A percentile compares a stretch with the other conserved stretches of the same genome.
Conservation (phyloP, 139 green algal species). For the Micractinium sp. region DNA sequence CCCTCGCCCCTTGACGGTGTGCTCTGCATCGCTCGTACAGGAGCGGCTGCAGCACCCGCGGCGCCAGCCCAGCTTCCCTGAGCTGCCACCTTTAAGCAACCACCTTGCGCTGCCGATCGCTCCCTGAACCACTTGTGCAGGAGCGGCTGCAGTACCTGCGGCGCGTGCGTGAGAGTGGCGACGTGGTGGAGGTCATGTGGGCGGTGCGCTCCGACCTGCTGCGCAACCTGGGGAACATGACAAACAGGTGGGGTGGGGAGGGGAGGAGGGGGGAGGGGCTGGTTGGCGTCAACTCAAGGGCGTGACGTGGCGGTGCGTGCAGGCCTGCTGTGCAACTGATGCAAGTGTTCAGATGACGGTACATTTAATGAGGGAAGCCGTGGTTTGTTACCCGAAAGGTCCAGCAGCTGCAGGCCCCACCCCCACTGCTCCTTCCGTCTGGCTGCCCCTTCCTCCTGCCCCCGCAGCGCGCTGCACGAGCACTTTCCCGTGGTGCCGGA, state of each 20-base stretch:
- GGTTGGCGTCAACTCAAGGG: too few species aligned
- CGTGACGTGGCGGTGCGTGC: too few species aligned
- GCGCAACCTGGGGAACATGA: conserved; percentile 94
- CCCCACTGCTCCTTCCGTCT: neutral
- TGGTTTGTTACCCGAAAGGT: too few species aligned
- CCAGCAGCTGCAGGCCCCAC: neutral
- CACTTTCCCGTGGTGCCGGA: conserved; percentile 74
- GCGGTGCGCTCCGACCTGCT: conserved; percentile 90
- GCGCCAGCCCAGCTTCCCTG: conserved; percentile 25
- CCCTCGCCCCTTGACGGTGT: too few species aligned
- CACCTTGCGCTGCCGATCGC: too few species aligned
- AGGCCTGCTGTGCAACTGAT: too few species aligned
- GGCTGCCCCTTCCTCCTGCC: neutral
- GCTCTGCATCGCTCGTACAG: neutral
- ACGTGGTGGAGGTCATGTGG: conserved; percentile 65
- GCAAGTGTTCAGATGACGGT: too few species aligned
- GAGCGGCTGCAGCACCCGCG: conserved; percentile 54
- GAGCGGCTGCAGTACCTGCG: conserved; percentile 56
- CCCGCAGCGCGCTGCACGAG: conserved; percentile 70
- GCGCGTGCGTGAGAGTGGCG: conserved; percentile 54
- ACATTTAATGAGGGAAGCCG: too few species aligned
- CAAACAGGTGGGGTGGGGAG: conserved; percentile 42
- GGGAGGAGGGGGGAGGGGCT: too few species aligned
- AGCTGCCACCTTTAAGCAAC: too few species aligned
- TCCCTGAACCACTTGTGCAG: neutral